Conservation (phyloP, 225 moss, liverwort and hornwort species). For the Marchantia polymorpha region DNA sequence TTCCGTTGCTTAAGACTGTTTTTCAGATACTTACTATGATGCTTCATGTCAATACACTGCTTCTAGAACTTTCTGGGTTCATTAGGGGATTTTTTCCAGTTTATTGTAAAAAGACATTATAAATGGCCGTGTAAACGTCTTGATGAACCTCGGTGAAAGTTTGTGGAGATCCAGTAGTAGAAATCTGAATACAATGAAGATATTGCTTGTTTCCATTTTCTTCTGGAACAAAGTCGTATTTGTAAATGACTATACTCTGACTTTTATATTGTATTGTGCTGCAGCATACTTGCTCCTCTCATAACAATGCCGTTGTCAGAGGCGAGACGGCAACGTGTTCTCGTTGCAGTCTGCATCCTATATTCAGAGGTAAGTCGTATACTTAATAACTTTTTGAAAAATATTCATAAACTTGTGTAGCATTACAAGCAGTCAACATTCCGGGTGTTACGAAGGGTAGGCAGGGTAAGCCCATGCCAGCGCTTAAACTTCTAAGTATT, state of each 20-base stretch:
- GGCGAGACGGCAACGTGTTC: conserved; percentile 94
- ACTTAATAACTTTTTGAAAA: no score
- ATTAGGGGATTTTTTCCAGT: neutral
- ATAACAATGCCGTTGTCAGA: conserved; percentile 94
- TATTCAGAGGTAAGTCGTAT: conserved; percentile 69
- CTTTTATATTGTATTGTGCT: conserved; percentile 11
- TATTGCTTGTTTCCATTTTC: neutral
- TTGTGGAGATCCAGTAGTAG: neutral
- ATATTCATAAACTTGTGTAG: no score
- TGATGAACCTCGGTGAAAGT: neutral
- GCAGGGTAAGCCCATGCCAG: no score
- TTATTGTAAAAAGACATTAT: neutral
- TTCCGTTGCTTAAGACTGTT: neutral
- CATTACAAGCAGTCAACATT: no score
- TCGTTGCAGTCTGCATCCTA: conserved; percentile 88
- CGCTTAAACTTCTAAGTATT: no score
- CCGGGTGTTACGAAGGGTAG: no score
- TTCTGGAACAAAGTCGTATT: neutral
- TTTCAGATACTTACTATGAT: neutral
- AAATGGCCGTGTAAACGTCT: neutral
- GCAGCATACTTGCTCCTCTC: conserved; percentile 89
- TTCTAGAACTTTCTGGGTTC: neutral
- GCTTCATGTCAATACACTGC: neutral
- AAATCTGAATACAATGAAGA: neutral
- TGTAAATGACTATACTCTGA: neutral